phyloP scores from a whole-genome alignment of 768 basidiomycete species.

The Rhodotorula taiwanensis region DNA sequence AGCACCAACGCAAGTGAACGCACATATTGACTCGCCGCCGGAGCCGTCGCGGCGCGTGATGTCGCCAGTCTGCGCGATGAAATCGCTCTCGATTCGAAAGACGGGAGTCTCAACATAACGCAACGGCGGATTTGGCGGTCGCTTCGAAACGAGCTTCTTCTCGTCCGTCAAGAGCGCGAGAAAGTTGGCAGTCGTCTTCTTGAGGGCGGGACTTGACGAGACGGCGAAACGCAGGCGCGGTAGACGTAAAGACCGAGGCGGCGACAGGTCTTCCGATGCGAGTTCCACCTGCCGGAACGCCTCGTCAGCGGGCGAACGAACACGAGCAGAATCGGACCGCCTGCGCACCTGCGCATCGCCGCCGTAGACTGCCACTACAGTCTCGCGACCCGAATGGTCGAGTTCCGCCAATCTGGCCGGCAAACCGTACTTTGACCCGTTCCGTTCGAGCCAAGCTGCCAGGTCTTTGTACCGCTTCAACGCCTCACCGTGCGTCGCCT shows the following conservation, averaged over 20 bases:
- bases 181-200: conserved; percentile 53
- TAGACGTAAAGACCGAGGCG: conserved; percentile 49
- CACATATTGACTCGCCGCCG: conserved; percentile 52
- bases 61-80: conserved; percentile 56
- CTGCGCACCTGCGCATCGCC: conserved; percentile 17
- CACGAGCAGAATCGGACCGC: no score
- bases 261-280: conserved; percentile 45
- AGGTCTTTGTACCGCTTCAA: conserved; percentile 45
- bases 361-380: conserved; percentile 41
- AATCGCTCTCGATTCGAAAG: conserved; percentile 52
- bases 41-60: conserved; percentile 54
- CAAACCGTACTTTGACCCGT: conserved; percentile 50
- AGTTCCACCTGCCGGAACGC: no score
- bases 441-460: conserved; percentile 44
- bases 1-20: conserved; percentile 15
- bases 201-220: conserved; percentile 47
- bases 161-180: conserved; percentile 50
- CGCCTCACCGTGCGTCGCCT: conserved; percentile 40
- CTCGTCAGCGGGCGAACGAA: no score
- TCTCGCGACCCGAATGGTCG: conserved; percentile 50
- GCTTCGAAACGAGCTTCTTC: conserved; percentile 51
- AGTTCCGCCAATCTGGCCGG: conserved; percentile 47
- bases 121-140: conserved; percentile 50
- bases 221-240: conserved; percentile 38
- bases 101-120: conserved; percentile 50